Evolutionary conservation across 2,329 filamentous ascomycete genomes (phyloP).

Genomic region (Ceratocystis destructans): DNA sequence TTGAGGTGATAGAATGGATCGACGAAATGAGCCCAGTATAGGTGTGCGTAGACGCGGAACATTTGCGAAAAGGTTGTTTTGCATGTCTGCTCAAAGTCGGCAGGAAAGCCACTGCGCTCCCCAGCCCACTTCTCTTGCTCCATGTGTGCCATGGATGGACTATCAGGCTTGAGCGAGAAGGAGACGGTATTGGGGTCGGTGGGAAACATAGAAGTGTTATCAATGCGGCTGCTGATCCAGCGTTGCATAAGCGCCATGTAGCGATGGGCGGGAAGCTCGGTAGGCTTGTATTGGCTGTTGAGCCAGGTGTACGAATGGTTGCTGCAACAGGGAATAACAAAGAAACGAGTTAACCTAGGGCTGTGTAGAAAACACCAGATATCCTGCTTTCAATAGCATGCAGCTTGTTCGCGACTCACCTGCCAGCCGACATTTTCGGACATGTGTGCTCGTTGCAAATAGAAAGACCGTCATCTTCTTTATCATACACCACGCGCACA

Average conservation of each 20-base stretch:
- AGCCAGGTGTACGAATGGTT: slow-evolving; percentile 79
- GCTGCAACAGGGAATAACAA: slow-evolving; percentile 23
- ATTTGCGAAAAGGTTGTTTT: slow-evolving; percentile 77
- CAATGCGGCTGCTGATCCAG: slow-evolving; percentile 74
- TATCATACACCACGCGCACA: slow-evolving; percentile 64
- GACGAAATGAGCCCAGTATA: slow-evolving; percentile 74
- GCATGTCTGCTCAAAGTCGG: slow-evolving; percentile 63
- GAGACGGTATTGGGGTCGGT: slow-evolving; percentile 52
- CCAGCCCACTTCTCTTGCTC: slow-evolving; percentile 54
- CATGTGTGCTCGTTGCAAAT: slow-evolving; percentile 68
- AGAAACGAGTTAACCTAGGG: not conserved
- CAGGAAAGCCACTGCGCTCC: slow-evolving; percentile 67
- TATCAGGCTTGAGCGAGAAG: slow-evolving; percentile 37
- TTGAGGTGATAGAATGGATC: slow-evolving; percentile 60
- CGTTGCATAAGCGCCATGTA: slow-evolving; percentile 77
- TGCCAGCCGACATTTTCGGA: slow-evolving; percentile 73
- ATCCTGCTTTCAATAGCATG: not conserved
- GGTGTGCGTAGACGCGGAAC: slow-evolving; percentile 79
- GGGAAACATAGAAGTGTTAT: slow-evolving; percentile 64
- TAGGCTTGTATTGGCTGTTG: slow-evolving; percentile 59
- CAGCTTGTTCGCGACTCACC: slow-evolving; percentile 39
- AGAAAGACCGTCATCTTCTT: slow-evolving; percentile 52
- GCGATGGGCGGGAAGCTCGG: slow-evolving; percentile 65
- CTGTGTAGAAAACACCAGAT: not conserved
- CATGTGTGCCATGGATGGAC: slow-evolving; percentile 32